Percentiles rank a stretch among this genome's conserved stretches.
These are phyloP conservation scores for Candida sp. DNA, from an alignment of 1,139 yeast genomes.

Conservation along the genomic window DNA sequence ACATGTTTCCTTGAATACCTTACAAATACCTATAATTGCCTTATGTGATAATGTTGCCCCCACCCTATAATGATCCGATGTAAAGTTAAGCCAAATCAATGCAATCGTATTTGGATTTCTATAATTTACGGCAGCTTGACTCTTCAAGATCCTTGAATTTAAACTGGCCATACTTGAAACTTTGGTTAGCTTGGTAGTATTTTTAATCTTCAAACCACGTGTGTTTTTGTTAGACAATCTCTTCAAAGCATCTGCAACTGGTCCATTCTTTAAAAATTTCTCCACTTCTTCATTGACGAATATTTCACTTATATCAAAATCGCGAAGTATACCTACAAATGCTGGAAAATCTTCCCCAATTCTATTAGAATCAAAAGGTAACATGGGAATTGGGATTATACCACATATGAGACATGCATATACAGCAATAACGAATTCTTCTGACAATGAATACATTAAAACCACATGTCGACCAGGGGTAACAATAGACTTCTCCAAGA, in stretches of 20 bases:
- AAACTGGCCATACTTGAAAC: slow-evolving; percentile 48
- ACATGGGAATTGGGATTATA: slow-evolving; percentile 73
- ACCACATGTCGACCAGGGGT: slow-evolving; percentile 71
- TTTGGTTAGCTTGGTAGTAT: slow-evolving; percentile 65
- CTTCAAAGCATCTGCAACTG: slow-evolving; percentile 62
- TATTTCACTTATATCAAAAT: slow-evolving; percentile 68
- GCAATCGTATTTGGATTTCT: slow-evolving; percentile 46
- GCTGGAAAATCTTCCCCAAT: slow-evolving; percentile 76
- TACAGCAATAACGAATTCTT: slow-evolving; percentile 79
- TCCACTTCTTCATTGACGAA: slow-evolving; percentile 81
- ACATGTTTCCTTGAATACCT: slow-evolving; percentile 89
- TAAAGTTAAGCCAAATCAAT: slow-evolving; percentile 64
- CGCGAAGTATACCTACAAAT: slow-evolving; percentile 61
- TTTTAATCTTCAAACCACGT: slow-evolving; percentile 55
- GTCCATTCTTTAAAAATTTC: slow-evolving; percentile 64
- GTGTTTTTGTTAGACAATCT: slow-evolving; percentile 41
- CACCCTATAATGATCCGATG: slow-evolving; percentile 68
- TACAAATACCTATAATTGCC: slow-evolving; percentile 73
- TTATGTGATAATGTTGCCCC: slow-evolving; percentile 66
- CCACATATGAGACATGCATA: slow-evolving; percentile 88
- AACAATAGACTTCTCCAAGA: slow-evolving; percentile 49
- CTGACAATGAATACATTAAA: slow-evolving; percentile 83
- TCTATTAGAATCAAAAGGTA: slow-evolving; percentile 69
- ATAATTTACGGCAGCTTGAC: slow-evolving; percentile 42
- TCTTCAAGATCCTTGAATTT: slow-evolving; percentile 40